Conservation (phyloP, 805 yeast genomes). For the Candida sphagnicola region DNA sequence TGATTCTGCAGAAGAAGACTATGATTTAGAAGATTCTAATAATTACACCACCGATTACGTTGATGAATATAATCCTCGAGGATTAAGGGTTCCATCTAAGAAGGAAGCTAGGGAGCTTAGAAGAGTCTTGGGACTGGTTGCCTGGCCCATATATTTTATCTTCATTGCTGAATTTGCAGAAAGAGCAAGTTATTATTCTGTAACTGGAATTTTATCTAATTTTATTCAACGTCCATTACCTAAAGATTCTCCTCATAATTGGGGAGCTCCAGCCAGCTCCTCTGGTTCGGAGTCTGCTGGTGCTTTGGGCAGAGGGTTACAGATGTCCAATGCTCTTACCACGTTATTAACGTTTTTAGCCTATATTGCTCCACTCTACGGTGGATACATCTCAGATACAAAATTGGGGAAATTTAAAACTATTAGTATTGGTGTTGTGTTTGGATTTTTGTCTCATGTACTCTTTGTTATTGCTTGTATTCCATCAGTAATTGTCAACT, state of each 20-base stretch:
- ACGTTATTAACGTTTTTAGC: slow-evolving; percentile 45
- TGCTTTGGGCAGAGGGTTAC: slow-evolving; percentile 45
- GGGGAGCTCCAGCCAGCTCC: slow-evolving; percentile 24
- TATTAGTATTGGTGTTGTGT: slow-evolving; percentile 46
- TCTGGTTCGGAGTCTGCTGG: slow-evolving; percentile 39
- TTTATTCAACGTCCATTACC: slow-evolving; percentile 53
- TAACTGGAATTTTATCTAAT: slow-evolving; percentile 40
- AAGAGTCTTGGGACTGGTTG: slow-evolving; percentile 44
- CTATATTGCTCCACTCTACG: slow-evolving; percentile 49
- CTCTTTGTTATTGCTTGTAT: slow-evolving; percentile 47
- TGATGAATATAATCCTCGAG: slow-evolving; percentile 34
- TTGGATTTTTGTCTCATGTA: slow-evolving; percentile 46
- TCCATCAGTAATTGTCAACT: slow-evolving; percentile 35
- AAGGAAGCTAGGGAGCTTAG: slow-evolving; percentile 23
- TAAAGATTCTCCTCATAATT: slow-evolving; percentile 32
- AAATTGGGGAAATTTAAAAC: slow-evolving; percentile 44
- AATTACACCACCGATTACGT: slow-evolving; percentile 19
- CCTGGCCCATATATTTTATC: slow-evolving; percentile 47
- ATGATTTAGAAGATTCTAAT: slow-evolving; percentile 19
- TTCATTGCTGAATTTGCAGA: slow-evolving; percentile 51
- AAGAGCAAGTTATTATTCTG: slow-evolving; percentile 52
- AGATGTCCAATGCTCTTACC: slow-evolving; percentile 45
- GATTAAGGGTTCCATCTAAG: slow-evolving; percentile 32
- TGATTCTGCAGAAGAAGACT: slow-evolving; percentile 11
- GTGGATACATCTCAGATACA: slow-evolving; percentile 52